Evolutionary conservation across 2,329 filamentous ascomycete species (phyloP).

Genomic region (Claviceps pusilla): DNA sequence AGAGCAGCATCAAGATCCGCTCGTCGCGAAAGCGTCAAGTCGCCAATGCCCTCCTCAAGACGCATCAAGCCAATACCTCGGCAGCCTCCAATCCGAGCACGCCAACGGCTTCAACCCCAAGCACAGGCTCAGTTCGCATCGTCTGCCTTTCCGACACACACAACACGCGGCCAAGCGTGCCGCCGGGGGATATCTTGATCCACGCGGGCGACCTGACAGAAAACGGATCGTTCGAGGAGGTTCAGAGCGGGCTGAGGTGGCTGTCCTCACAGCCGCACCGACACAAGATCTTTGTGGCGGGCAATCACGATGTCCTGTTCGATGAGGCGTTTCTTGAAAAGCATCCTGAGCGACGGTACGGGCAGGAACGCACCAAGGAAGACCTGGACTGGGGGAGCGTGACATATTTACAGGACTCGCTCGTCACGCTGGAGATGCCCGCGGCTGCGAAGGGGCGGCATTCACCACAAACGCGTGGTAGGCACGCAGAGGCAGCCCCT

Average conservation of each 20-base stretch:
- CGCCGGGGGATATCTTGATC: slow-evolving; percentile 29
- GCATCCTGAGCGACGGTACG: slow-evolving; percentile 8
- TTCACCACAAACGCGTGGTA: background rate
- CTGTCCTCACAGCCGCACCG: slow-evolving; percentile 22
- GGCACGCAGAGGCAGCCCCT: background rate
- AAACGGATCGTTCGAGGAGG: slow-evolving; percentile 25
- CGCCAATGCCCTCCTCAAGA: background rate
- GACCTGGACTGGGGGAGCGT: slow-evolving; percentile 11
- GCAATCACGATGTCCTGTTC: slow-evolving; percentile 29
- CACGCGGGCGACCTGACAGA: slow-evolving; percentile 33
- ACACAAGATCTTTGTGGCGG: slow-evolving; percentile 30
- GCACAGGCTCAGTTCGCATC: slow-evolving; percentile 10
- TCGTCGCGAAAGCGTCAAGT: background rate
- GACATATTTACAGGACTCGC: slow-evolving; percentile 10
- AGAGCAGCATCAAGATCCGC: background rate
- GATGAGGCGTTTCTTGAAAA: slow-evolving; percentile 9
- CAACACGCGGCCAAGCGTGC: slow-evolving; percentile 22
- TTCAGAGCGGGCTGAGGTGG: slow-evolving; percentile 25
- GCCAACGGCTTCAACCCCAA: background rate
- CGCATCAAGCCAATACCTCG: background rate
- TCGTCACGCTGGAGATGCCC: slow-evolving; percentile 6
- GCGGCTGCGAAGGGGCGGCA: background rate
- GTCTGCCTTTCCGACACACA: slow-evolving; percentile 34
- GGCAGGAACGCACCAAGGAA: slow-evolving; percentile 1
- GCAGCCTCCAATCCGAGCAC: background rate